Evolutionary conservation across 2,329 filamentous ascomycete species (phyloP), one percentile per base, ranked within the genome.

Genomic region (Diaporthe vexans): DNA sequence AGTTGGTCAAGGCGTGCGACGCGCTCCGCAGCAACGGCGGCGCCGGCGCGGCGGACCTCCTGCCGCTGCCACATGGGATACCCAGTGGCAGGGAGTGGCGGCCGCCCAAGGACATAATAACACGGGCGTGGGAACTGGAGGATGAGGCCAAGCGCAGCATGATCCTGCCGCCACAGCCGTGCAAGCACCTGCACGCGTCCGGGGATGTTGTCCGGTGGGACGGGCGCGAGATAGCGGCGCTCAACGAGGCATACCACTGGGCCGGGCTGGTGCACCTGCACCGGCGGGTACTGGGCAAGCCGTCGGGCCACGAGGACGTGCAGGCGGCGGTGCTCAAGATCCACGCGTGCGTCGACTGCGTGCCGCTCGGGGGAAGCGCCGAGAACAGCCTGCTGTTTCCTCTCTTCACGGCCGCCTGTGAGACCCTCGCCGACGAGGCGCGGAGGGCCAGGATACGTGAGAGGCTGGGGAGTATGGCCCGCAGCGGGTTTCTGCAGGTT

Each of bases 321-420:
- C 91, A 92, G 77, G 83, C 85, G 15, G 89, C 90, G 0, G 90
- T 95, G 7, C 82, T 86, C 51, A 88, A 90, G 75, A 93, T 96
- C 59, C 84, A 94, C 37, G 84, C 85, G 1, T 89, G 91, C 43
- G 84, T 96, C 75, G 85, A 86, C 29, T 89, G 88, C 51, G 90
- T 97, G 65, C 85, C 90, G 17, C 84, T 87, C 17, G 92, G 93
- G 8, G 92, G 92, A 40, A 91, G 91, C 21, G 93, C 94, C 0
- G 94, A 96, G 82, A 91, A 91, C 11, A 94, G 93, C 79, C 84
- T 94, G 24, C 82, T 97, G 52, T 95, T 97, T 77, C 94, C 94
- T 0, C 91, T 97, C 84, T 97, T 97, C 82, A 94, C 93, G 1
- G 94, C 94, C 1, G 94, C 94, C 0, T 95, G 94, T 77, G 93